Conservation (phyloP, 441 rosid genomes). For the Pelargonium citronellum region DNA sequence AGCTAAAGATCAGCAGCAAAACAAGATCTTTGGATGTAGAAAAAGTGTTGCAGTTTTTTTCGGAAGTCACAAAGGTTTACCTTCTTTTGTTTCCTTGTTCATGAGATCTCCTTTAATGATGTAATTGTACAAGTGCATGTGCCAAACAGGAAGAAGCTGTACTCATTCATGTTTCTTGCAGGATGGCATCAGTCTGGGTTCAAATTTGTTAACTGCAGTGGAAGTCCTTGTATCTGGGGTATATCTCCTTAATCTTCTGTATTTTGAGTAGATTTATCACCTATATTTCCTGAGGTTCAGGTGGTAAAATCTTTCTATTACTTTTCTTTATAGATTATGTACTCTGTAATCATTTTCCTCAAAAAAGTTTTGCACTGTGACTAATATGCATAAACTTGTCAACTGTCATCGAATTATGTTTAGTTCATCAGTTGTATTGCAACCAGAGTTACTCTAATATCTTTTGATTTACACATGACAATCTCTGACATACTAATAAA, state of each 20-base stretch:
- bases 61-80: conserved; percentile 73
- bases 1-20: conserved; percentile 93
- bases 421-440: too few relatives aligned
- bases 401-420: too few relatives aligned
- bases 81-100: conserved; percentile 17
- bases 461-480: neutral
- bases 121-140: conserved; percentile 7
- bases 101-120: conserved; percentile 17
- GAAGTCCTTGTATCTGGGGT: conserved; percentile 98
- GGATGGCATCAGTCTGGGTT: conserved; percentile 86
- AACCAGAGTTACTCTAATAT: neutral
- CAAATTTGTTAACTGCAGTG: conserved; percentile 82
- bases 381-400: too few relatives aligned
- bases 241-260: conserved; percentile 26
- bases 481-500: neutral
- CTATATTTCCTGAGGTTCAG: neutral
- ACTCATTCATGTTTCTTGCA: conserved; percentile 35
- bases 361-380: too few relatives aligned
- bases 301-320: neutral
- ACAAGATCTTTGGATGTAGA: conserved; percentile 70
- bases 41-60: conserved; percentile 62
- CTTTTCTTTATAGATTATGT: neutral
- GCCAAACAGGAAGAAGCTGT: conserved; percentile 14
- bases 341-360: too few relatives aligned
- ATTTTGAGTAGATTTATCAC: conserved; percentile 1